These are phyloP conservation scores for Boletus sp. DNA, from an alignment of 768 basidiomycete species.

Conservation along the genomic window DNA sequence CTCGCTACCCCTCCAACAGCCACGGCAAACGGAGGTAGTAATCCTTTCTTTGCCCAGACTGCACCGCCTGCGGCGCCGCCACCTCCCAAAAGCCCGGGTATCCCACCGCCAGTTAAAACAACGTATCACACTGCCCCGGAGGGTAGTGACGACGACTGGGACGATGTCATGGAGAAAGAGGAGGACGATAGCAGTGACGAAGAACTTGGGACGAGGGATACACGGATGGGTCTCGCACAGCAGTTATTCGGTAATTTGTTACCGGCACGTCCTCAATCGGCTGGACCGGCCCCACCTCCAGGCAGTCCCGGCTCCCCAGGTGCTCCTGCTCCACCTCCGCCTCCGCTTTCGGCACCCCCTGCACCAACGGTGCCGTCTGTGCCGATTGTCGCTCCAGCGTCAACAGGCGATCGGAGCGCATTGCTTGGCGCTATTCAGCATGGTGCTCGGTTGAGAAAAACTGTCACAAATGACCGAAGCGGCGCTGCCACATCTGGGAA, in stretches of 20 bases:
- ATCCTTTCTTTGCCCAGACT: conserved; percentile 67
- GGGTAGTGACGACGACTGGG: conserved; percentile 78
- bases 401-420: conserved; percentile 55
- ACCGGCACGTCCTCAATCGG: conserved; percentile 55
- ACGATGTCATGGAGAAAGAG: conserved; percentile 70
- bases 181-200: conserved; percentile 76
- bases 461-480: conserved; percentile 83
- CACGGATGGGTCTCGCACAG: conserved; percentile 69
- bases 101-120: conserved; percentile 49
- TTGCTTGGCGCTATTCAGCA: conserved; percentile 78
- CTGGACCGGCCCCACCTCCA: conserved; percentile 34
- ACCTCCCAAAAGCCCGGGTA: conserved; percentile 32
- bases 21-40: conserved; percentile 48
- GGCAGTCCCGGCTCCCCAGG: conserved; percentile 29
- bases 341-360: conserved; percentile 36
- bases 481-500: conserved; percentile 63
- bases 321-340: conserved; percentile 36
- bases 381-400: conserved; percentile 35
- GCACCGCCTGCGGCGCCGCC: conserved; percentile 36
- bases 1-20: conserved; percentile 20
- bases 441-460: conserved; percentile 66
- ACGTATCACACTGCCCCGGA: conserved; percentile 61
- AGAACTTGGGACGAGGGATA: conserved; percentile 63
- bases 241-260: conserved; percentile 74
- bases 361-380: conserved; percentile 18